Evolutionary conservation across 2,329 filamentous ascomycete species (phyloP), one percentile per base, ranked within the genome.

Genomic region (Fusarium pseudoanthophilum): DNA sequence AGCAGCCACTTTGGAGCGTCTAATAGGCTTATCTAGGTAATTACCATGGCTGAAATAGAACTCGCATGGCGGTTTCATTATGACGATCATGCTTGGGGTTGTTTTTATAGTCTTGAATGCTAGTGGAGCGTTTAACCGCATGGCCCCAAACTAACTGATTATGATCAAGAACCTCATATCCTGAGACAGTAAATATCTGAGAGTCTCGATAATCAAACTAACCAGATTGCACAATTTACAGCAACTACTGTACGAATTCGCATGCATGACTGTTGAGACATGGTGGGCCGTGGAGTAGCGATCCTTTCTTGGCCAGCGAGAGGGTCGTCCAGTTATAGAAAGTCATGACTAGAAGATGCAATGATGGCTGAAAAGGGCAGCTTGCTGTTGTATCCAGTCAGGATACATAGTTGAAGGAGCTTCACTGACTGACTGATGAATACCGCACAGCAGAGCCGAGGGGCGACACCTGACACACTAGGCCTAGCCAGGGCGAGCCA

Each of bases 401-500:
- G 43, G 30, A 61, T 46, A 20, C 16, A 28, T 67, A 32, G 51
- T 40, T 36, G 37, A 60, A 52, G 40, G 30, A 58, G 26, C 56
- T 28, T 58, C 18, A n/a, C n/a, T n/a, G n/a, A 26, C n/a, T 60
- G 36, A 26, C 43, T 67, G 36, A 67, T 67, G 42, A 67, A 61
- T 40, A 67, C 45, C 21, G 24, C 24, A 55, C 39, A 45, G 13
- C 42, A 69, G 57, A 69, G 66, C 66, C 65, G 65, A 60, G 26
- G 70, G 65, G 61, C 67, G 42, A 70, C 43, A 73, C 66, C 66
- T 71, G 71, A 70, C 51, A 71, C 60, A 55, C 49, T 66, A 65
- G 43, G 49, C 48, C 49, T 60, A 70, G 59, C 51, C 28, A 64
- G 55, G 49, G 57, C 55, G 43, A 43, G 49, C 49, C 26, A 53